Base-by-base conservation (phyloP, 805 yeast genomes). In the Candida parachauliodes region DNA sequence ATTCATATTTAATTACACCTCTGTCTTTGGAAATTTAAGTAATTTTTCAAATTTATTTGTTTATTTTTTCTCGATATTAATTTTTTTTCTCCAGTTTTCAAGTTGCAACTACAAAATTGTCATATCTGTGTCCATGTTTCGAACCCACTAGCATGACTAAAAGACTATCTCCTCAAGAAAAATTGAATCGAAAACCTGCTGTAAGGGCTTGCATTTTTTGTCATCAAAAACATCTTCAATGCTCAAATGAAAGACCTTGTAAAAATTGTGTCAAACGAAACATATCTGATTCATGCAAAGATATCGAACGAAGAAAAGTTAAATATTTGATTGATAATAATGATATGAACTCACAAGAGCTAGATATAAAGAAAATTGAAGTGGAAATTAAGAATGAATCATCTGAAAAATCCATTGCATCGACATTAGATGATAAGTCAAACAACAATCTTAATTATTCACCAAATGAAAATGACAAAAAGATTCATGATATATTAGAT, bases 161-260 rank as follows among this genome's bases (percentile, higher is more conserved):
- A 52, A 72, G 68, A 45, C 72, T 82, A 17, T 68, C 81, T 1
- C 57, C 59, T 9, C 73, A 70, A 36, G 73, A 79, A 47, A 81
- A 77, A 51, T 62, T 60, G 28, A 62, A 58, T 26, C 58, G 91
- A 31, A 76, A 69, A 45, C 87, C 88, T 4, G 78, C 83, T 2
- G 61, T 76, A 7, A 69, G 82, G 32, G 93, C 91, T 1, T 83
- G 93, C 51, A 69, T 69, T 14, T 81, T 81, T 52, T 83, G 91
- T 55, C 88, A 83, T 51, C 59, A 70, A 18, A 83, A 83, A 46
- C 93, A 83, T 49, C 65, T 83, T 10, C 89, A 83, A 48, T 83
- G 91, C 55, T 84, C 83, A 43, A 61, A 73, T 40, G 67, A 71
- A 19, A 60, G 93, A 40, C 91, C 93, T 0, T 83, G 91, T 49